phyloP scores from a whole-genome alignment of 805 yeast species.

The Cyberlindnera xishuangbannaensis region DNA sequence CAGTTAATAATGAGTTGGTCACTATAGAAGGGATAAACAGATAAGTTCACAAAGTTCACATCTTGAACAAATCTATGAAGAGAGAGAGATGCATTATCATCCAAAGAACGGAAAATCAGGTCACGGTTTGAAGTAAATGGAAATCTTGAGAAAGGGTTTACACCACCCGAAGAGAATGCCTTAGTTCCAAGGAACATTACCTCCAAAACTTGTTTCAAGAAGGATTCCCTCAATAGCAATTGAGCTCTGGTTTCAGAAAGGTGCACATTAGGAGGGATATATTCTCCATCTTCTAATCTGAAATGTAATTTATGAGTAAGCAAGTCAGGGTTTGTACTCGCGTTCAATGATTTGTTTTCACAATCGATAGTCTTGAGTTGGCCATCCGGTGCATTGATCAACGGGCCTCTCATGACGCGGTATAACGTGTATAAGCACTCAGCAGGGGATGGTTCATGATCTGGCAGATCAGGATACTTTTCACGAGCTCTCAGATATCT shows the following conservation, averaged over 20 bases:
- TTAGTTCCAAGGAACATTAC: slow-evolving; percentile 39
- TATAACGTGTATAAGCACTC: slow-evolving; percentile 57
- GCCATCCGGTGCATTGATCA: slow-evolving; percentile 37
- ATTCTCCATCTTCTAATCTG: slow-evolving; percentile 27
- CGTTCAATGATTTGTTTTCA: slow-evolving; percentile 44
- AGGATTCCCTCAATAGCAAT: slow-evolving; percentile 39
- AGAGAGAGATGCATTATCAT: slow-evolving; percentile 24
- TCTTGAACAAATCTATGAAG: slow-evolving; percentile 20
- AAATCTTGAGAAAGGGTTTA: slow-evolving; percentile 25
- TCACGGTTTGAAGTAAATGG: slow-evolving; percentile 24
- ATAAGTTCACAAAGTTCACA: slow-evolving; percentile 9
- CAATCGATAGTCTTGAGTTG: slow-evolving; percentile 51
- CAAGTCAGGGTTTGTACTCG: slow-evolving; percentile 51
- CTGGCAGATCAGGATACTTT: slow-evolving; percentile 21
- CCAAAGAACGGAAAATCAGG: slow-evolving; percentile 27
- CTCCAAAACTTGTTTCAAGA: slow-evolving; percentile 49
- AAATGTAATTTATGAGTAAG: slow-evolving; percentile 45
- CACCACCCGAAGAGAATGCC: slow-evolving; percentile 22
- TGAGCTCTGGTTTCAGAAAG: slow-evolving; percentile 28
- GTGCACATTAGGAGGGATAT: slow-evolving; percentile 45
- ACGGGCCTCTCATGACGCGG: slow-evolving; percentile 64
- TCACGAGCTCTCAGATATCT: slow-evolving; percentile 40
- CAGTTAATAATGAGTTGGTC: slow-evolving; percentile 43
- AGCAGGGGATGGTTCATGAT: slow-evolving; percentile 42
- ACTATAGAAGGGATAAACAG: slow-evolving; percentile 42